phyloP scores from a whole-genome alignment of 2,329 filamentous ascomycete species.

The Phialophora tarda region DNA sequence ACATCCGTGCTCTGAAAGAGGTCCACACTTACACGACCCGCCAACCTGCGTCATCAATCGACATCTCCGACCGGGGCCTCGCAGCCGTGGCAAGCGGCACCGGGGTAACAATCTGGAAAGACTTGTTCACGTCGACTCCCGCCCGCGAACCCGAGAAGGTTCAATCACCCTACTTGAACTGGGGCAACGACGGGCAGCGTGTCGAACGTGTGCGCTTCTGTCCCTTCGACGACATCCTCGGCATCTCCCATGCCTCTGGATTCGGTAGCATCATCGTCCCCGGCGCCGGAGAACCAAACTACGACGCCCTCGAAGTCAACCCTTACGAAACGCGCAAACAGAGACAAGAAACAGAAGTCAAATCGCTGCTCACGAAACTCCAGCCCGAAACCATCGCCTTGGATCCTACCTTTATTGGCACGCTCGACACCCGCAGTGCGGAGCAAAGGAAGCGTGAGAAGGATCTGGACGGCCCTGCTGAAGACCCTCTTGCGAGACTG shows the following conservation, averaged over 20 bases:
- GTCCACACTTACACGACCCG: slow-evolving; percentile 87
- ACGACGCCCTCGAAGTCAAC: slow-evolving; percentile 89
- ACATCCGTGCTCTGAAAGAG: slow-evolving; percentile 91
- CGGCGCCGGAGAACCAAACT: slow-evolving; percentile 96
- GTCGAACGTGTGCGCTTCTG: slow-evolving; percentile 89
- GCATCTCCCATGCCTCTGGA: slow-evolving; percentile 80
- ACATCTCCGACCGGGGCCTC: slow-evolving; percentile 86
- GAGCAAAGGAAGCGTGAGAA: slow-evolving; percentile 76
- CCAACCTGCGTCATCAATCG: slow-evolving; percentile 79
- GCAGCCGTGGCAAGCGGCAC: slow-evolving; percentile 93
- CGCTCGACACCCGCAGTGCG: slow-evolving; percentile 79
- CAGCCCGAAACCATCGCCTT: slow-evolving; percentile 96
- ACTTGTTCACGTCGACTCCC: slow-evolving; percentile 78
- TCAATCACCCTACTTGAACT: slow-evolving; percentile 87
- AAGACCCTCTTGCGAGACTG: slow-evolving; percentile 63
- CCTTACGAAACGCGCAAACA: slow-evolving; percentile 94
- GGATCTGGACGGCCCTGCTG: slow-evolving; percentile 75
- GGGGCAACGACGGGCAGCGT: slow-evolving; percentile 76
- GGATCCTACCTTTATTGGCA: slow-evolving; percentile 89
- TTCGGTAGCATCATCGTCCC: slow-evolving; percentile 91
- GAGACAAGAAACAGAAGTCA: slow-evolving; percentile 90
- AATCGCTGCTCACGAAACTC: slow-evolving; percentile 87
- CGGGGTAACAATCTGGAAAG: slow-evolving; percentile 86
- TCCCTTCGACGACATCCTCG: slow-evolving; percentile 91
- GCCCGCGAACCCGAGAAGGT: slow-evolving; percentile 75